These are phyloP conservation scores for Blastobotrys serpentis DNA, from an alignment of 1,139 yeast species.

Conservation along the genomic window DNA sequence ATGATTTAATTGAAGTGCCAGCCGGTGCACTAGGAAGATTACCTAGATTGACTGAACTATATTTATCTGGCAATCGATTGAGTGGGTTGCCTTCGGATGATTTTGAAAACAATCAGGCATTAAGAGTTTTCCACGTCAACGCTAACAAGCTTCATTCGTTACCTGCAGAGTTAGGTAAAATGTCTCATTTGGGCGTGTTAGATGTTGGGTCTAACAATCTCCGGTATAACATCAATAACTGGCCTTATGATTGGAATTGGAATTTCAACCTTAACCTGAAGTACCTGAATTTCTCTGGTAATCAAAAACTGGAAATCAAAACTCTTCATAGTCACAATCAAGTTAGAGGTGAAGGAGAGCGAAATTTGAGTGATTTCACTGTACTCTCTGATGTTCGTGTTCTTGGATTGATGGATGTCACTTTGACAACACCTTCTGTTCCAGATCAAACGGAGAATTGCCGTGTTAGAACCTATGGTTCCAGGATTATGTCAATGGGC, in stretches of 20 bases:
- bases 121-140: slow-evolving; percentile 68
- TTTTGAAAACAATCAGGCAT: slow-evolving; percentile 56
- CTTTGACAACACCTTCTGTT: slow-evolving; percentile 74
- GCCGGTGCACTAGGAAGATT: slow-evolving; percentile 64
- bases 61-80: slow-evolving; percentile 79
- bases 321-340: slow-evolving; percentile 48
- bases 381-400: slow-evolving; percentile 68
- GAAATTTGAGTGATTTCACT: slow-evolving; percentile 71
- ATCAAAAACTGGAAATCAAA: slow-evolving; percentile 84
- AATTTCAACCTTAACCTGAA: slow-evolving; percentile 73
- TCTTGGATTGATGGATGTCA: slow-evolving; percentile 91
- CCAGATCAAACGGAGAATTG: slow-evolving; percentile 86
- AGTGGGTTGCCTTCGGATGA: slow-evolving; percentile 84
- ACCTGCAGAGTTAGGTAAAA: slow-evolving; percentile 83
- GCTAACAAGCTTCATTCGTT: slow-evolving; percentile 82
- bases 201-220: slow-evolving; percentile 92
- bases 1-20: slow-evolving; percentile 80
- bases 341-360: slow-evolving; percentile 28
- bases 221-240: slow-evolving; percentile 88
- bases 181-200: slow-evolving; percentile 61
- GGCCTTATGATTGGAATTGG: slow-evolving; percentile 99
- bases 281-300: slow-evolving; percentile 88
- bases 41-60: slow-evolving; percentile 61
- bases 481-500: slow-evolving; percentile 71
- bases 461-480: slow-evolving; percentile 91